These are phyloP conservation scores for Leccinellum luteum DNA, from an alignment of 768 basidiomycete species.

Conservation along the genomic window DNA sequence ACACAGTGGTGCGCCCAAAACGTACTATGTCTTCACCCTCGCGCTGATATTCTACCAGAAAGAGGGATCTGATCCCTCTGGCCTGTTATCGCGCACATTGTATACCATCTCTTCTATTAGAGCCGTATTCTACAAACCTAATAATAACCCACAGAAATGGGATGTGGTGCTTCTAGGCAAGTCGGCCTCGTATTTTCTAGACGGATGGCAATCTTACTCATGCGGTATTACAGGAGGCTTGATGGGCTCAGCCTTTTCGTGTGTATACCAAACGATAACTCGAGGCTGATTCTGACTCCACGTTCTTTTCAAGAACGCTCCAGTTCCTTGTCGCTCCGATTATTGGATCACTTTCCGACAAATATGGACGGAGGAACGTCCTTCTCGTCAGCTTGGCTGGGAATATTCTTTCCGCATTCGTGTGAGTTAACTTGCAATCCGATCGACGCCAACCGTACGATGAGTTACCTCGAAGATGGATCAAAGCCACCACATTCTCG, in stretches of 20 bases:
- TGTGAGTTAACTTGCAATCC: constrained; percentile 47
- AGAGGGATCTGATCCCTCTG: constrained; percentile 66
- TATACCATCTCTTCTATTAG: constrained; percentile 63
- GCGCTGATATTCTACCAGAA: constrained; percentile 41
- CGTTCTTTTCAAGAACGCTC: constrained; percentile 53
- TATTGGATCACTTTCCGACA: constrained; percentile 84
- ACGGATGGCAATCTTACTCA: constrained; percentile 4
- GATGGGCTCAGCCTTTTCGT: constrained; percentile 94
- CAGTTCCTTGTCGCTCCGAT: constrained; percentile 83
- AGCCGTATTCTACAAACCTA: constrained; percentile 58
- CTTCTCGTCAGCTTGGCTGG: constrained; percentile 88
- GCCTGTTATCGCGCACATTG: constrained; percentile 74
- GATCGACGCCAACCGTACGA: neutral
- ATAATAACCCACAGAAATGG: constrained; percentile 73
- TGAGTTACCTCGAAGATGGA: constrained; percentile 56
- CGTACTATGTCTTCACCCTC: neutral
- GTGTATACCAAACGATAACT: constrained; percentile 38
- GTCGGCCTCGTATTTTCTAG: constrained; percentile 7
- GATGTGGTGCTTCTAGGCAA: constrained; percentile 90
- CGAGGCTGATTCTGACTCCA: constrained; percentile 33
- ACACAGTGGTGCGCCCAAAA: constrained; percentile 55
- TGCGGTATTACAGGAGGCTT: constrained; percentile 58
- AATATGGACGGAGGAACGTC: constrained; percentile 82
- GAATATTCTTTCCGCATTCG: constrained; percentile 84
- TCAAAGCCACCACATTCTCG: constrained; percentile 86